Percentiles rank a stretch among this genome's conserved stretches.
phyloP scores from a whole-genome alignment of 441 rosid genomes.

The Capsella rubella region DNA sequence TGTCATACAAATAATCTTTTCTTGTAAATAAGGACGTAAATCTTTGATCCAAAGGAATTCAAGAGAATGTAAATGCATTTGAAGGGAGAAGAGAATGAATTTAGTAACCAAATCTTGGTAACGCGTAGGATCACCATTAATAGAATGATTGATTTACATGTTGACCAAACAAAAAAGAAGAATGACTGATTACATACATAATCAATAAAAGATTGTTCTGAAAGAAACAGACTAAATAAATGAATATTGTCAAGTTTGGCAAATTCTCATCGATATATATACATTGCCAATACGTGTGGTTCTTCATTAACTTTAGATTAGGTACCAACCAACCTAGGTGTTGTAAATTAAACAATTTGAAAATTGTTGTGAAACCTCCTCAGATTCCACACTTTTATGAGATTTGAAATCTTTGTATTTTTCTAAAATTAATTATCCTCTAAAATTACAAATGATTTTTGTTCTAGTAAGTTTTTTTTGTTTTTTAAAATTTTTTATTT shows the following conservation, averaged over 20 bases:
- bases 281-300: conserved; percentile 30
- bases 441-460: too few species aligned
- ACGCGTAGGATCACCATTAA: conserved; percentile 12
- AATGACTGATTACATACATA: neutral
- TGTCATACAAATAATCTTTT: neutral
- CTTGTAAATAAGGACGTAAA: conserved; percentile 7
- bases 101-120: conserved; percentile 2
- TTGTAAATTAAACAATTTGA: too few species aligned
- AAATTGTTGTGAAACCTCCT: too few species aligned
- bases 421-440: too few species aligned
- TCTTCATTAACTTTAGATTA: conserved; percentile 10
- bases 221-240: neutral
- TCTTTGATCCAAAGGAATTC: neutral
- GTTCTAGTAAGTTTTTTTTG: too few species aligned
- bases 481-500: too few species aligned
- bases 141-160: conserved; percentile 4
- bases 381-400: too few species aligned
- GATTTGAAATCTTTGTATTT: too few species aligned
- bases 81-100: conserved; percentile 14
- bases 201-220: neutral
- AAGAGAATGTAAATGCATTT: neutral
- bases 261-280: neutral
- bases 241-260: neutral
- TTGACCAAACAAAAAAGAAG: too few species aligned
- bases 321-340: too few species aligned